These are phyloP conservation scores for Aspergillus neoniger DNA, from an alignment of 2,329 filamentous ascomycete genomes.

Conservation along the genomic window DNA sequence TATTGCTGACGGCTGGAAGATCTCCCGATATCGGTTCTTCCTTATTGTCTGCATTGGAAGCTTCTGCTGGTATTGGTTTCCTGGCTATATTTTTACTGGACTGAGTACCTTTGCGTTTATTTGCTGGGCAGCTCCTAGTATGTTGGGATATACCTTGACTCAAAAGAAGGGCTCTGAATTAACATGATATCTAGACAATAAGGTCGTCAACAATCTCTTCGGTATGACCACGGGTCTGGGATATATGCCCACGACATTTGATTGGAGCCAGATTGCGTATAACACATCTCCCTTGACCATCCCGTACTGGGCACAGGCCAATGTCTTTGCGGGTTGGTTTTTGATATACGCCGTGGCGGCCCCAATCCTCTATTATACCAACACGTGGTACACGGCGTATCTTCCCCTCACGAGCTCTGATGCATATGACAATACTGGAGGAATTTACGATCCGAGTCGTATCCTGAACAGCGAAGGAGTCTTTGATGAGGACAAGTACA, in stretches of 20 bases:
- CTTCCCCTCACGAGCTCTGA: constrained; percentile 32
- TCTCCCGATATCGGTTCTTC: constrained; percentile 31
- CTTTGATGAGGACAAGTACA: constrained; percentile 61
- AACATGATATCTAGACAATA: constrained; percentile 31
- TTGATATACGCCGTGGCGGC: constrained; percentile 40
- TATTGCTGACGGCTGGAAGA: constrained; percentile 37
- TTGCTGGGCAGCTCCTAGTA: constrained; percentile 50
- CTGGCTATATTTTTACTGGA: constrained; percentile 33
- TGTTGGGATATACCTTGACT: neutral
- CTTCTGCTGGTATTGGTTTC: constrained; percentile 33
- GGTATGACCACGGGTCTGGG: constrained; percentile 38
- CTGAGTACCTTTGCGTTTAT: constrained; percentile 36
- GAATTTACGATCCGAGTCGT: constrained; percentile 57
- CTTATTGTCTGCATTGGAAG: constrained; percentile 20
- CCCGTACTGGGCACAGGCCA: constrained; percentile 42
- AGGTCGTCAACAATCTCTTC: constrained; percentile 47
- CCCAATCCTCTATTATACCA: constrained; percentile 36
- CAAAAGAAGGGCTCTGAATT: constrained; percentile 19
- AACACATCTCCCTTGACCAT: constrained; percentile 27
- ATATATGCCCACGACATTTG: constrained; percentile 56
- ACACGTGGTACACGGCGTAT: constrained; percentile 32
- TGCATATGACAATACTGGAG: constrained; percentile 48
- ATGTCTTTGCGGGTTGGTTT: constrained; percentile 42
- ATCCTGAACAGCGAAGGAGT: constrained; percentile 55
- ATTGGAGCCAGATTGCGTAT: constrained; percentile 49